Percentiles rank a stretch among this genome's conserved stretches.
Evolutionary conservation across 306 rosid species (phyloP).

Genomic region (Cucurbita moschata): DNA sequence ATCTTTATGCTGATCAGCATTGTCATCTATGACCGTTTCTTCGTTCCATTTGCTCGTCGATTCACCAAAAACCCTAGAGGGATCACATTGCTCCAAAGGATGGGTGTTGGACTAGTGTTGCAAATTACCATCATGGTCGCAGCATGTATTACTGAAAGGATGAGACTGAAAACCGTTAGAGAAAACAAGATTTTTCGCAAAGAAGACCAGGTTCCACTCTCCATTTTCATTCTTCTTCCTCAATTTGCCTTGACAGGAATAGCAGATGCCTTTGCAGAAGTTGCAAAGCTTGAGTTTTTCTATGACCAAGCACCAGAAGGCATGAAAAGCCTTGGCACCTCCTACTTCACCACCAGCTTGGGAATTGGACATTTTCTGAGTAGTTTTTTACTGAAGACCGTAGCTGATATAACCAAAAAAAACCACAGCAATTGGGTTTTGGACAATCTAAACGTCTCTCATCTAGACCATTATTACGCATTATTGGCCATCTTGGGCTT

Average conservation of each 20-base stretch:
- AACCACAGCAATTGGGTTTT: conserved; percentile 54
- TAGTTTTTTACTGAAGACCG: conserved; percentile 40
- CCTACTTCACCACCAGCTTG: conserved; percentile 42
- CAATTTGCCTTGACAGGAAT: conserved; percentile 59
- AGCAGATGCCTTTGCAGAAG: conserved; percentile 53
- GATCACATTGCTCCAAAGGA: conserved; percentile 66
- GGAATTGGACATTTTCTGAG: conserved; percentile 59
- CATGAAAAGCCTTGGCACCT: conserved; percentile 70
- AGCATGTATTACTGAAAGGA: conserved; percentile 40
- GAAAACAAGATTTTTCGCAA: conserved; percentile 15
- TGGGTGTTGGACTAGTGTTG: conserved; percentile 51
- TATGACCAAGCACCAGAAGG: conserved; percentile 75
- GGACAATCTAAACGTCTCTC: conserved; percentile 56
- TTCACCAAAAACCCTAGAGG: conserved; percentile 75
- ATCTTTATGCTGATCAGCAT: conserved; percentile 49
- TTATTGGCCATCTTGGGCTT: conserved; percentile 39
- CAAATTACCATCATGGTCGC: conserved; percentile 28
- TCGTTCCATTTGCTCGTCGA: conserved; percentile 30
- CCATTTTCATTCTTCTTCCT: conserved; percentile 62
- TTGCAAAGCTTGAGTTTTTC: conserved; percentile 66
- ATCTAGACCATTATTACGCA: conserved; percentile 49
- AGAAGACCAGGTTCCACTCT: conserved; percentile 36
- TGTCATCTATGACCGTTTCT: conserved; percentile 36
- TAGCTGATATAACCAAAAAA: conserved; percentile 34
- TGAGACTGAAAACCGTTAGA: conserved; percentile 35